Evolutionary conservation across 2,329 filamentous ascomycete genomes (phyloP).

Genomic region (Aspergillus sp.): DNA sequence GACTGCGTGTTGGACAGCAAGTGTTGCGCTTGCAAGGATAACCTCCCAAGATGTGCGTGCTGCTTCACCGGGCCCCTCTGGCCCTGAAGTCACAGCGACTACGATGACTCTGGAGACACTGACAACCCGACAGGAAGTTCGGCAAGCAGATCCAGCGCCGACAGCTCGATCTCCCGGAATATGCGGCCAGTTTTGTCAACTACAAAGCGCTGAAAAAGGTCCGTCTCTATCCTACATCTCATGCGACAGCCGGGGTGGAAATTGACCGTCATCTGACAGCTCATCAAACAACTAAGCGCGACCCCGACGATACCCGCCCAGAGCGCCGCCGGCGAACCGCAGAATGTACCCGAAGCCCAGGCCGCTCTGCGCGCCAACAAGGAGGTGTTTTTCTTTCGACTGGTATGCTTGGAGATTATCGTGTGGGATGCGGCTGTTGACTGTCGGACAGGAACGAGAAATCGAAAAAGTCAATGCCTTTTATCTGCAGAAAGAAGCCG

Average conservation of each 20-base stretch:
- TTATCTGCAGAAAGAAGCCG: slow-evolving; percentile 96
- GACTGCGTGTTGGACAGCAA: no score
- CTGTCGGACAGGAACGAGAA: slow-evolving; percentile 75
- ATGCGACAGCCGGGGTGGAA: neutral
- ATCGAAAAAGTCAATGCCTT: slow-evolving; percentile 98
- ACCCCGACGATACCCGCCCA: slow-evolving; percentile 81
- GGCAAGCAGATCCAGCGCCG: slow-evolving; percentile 99
- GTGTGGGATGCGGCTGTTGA: slow-evolving; percentile 2
- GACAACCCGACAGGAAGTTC: slow-evolving; percentile 75
- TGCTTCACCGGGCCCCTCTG: no score
- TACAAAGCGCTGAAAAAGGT: slow-evolving; percentile 99
- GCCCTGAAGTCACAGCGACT: no score
- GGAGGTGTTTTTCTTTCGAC: slow-evolving; percentile 96
- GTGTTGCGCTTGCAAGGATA: neutral
- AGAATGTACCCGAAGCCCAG: slow-evolving; percentile 68
- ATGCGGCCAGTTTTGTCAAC: slow-evolving; percentile 98
- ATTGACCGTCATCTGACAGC: slow-evolving; percentile 55
- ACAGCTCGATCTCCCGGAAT: slow-evolving; percentile 98
- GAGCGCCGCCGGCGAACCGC: slow-evolving; percentile 51
- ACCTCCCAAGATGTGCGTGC: slow-evolving; percentile 18
- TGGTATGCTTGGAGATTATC: slow-evolving; percentile 60
- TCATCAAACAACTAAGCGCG: slow-evolving; percentile 96
- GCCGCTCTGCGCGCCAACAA: slow-evolving; percentile 92
- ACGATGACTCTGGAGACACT: neutral
- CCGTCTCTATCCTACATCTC: neutral